Conservation (phyloP, 441 rosid genomes). For the Arabidopsis hybrid region DNA sequence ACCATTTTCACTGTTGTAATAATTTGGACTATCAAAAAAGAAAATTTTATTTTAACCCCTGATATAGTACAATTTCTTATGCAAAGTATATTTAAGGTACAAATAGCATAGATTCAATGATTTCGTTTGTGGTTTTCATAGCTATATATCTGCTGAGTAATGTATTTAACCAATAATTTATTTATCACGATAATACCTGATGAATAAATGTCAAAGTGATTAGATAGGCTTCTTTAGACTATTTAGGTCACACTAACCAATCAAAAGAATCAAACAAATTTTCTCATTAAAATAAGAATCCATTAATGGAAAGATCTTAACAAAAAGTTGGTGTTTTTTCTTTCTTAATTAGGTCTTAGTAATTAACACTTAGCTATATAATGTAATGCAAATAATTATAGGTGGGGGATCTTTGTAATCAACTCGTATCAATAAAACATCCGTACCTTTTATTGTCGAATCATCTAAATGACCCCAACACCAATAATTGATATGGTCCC, state of each 20-base stretch:
- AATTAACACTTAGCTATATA: conserved; percentile 27
- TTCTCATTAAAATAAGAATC: conserved; percentile 28
- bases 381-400: conserved; percentile 23
- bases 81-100: no score
- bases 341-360: conserved; percentile 26
- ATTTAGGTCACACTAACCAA: conserved; percentile 33
- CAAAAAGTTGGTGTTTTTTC: conserved; percentile 24
- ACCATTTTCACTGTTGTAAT: no score
- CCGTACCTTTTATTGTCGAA: conserved; percentile 43
- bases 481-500: conserved; percentile 46
- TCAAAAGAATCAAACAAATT: conserved; percentile 33
- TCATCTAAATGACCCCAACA: conserved; percentile 34
- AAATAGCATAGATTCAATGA: background rate
- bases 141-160: background rate
- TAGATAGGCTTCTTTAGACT: conserved; percentile 10
- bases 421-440: conserved; percentile 33
- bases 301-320: conserved; percentile 41
- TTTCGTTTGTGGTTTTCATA: background rate
- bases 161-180: background rate
- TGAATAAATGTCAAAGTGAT: conserved; percentile 21
- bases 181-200: background rate
- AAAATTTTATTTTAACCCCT: no score
- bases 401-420: conserved; percentile 34
- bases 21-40: no score
- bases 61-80: no score